Base-by-base conservation (phyloP, 2,329 filamentous ascomycete genomes). In the Zopfia rhizophila region DNA sequence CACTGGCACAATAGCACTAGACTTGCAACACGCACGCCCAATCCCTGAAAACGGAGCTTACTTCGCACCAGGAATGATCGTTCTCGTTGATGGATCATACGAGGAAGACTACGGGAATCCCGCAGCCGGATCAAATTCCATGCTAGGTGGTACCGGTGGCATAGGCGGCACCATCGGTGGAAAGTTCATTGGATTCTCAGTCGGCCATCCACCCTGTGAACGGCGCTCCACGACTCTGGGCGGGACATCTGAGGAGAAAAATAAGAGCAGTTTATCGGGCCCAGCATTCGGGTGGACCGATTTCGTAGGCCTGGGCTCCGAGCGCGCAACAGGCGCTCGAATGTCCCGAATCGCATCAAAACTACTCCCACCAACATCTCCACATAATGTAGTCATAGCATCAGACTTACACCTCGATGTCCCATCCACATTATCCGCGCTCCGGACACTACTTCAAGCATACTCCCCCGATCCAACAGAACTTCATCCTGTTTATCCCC, bases 31-130 rank as follows among this genome's bases (percentile, higher is more conserved):
- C 63, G 90, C 93, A 0, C 85, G 86, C 16, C 85, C 89, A 11
- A 87, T 97, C 43, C 92, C 92, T 0, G 86, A 91, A 49, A 87
- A 93, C 64, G 91, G 90, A 17, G 88, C 90, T 3, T 99, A 91
- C 88, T 97, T 97, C 65, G 86, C 88, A 4, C 92, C 94, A 0
- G 95, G 95, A 3, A 97, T 97, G 91, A 89, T 99, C 35, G 89
- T 97, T 3, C 81, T 99, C 0, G 85, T 97, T 0, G 94, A 99
- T 62, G 94, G 94, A 5, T 86, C 93, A n/a, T 99, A 99, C 65
- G 91, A 96, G 68, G 94, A 97, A 69, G 91, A 96, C 60, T 90
- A 91, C 51, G 82, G 86, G 52, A 86, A 84, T 14, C 75, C 80
- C 2, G 86, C 87, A 12, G 86, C 85, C 14, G 85, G 84, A 0